These are phyloP conservation scores for Aureobasidium melanogenum DNA, from an alignment of 2,329 filamentous ascomycete species.

Conservation along the genomic window DNA sequence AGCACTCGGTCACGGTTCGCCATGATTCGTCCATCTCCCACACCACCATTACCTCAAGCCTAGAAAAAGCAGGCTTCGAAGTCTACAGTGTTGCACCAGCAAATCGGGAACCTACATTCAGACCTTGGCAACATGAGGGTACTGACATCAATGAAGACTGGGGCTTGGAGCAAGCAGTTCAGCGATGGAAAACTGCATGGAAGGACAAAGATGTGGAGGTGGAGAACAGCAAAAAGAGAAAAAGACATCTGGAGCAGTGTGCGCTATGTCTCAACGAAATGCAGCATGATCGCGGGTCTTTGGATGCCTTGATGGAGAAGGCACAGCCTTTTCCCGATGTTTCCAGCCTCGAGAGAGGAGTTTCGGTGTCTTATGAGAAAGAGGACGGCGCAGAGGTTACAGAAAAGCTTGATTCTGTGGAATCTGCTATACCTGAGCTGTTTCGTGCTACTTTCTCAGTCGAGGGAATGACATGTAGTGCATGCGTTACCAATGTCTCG, in stretches of 20 bases:
- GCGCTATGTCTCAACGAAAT: slow-evolving; percentile 11
- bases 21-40: slow-evolving; percentile 39
- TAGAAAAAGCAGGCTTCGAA: slow-evolving; percentile 53
- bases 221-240: slow-evolving; percentile 9
- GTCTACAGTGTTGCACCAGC: slow-evolving; percentile 40
- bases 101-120: not conserved
- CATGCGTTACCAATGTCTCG: slow-evolving; percentile 43
- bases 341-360: not conserved
- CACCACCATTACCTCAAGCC: slow-evolving; percentile 33
- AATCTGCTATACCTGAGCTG: not conserved
- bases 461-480: slow-evolving; percentile 51
- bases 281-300: not conserved
- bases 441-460: slow-evolving; percentile 39
- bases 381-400: not conserved
- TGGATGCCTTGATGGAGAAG: not conserved
- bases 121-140: not conserved
- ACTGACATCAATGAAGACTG: not conserved
- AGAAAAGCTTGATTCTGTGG: not conserved
- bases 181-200: slow-evolving; percentile 14
- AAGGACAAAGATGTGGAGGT: not conserved
- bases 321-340: not conserved
- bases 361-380: not conserved
- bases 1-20: slow-evolving; percentile 57
- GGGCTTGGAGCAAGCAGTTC: slow-evolving; percentile 15
- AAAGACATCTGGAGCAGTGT: slow-evolving; percentile 13